A percentile compares a stretch with the other conserved stretches of the same genome.
Conservation (phyloP, 164 flowering plant genomes). For the Cinnamomum chago region DNA sequence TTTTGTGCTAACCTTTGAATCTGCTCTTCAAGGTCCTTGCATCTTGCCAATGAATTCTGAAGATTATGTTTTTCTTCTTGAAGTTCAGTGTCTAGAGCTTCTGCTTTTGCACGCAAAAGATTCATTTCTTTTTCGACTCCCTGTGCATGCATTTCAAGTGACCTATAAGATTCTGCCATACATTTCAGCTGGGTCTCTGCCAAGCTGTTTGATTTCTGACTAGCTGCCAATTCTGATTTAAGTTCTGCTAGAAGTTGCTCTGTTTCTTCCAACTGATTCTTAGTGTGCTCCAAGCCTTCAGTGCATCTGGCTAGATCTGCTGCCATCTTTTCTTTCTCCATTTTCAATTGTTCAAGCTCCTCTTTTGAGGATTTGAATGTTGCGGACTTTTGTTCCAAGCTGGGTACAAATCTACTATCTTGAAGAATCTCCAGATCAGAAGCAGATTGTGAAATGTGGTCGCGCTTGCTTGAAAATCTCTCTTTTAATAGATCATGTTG, state of each 20-base stretch:
- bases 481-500: conserved; percentile 41
- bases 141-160: conserved; percentile 69
- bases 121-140: conserved; percentile 66
- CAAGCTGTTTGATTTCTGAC: conserved; percentile 69
- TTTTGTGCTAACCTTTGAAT: conserved; percentile 58
- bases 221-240: conserved; percentile 65
- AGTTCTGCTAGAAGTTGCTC: conserved; percentile 65
- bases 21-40: conserved; percentile 36
- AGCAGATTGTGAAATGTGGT: conserved; percentile 44
- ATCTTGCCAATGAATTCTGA: conserved; percentile 51
- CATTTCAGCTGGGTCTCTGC: conserved; percentile 96
- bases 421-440: conserved; percentile 67
- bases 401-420: conserved; percentile 46
- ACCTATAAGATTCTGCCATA: conserved; percentile 93
- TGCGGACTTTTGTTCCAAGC: conserved; percentile 32
- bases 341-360: conserved; percentile 62
- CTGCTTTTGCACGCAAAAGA: conserved; percentile 44
- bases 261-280: conserved; percentile 59
- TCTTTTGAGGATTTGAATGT: conserved; percentile 45
- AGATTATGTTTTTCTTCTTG: conserved; percentile 59
- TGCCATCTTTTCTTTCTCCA: conserved; percentile 56
- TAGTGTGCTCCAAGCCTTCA: conserved; percentile 53
- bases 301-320: conserved; percentile 49
- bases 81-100: conserved; percentile 62
- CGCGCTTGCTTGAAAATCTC: conserved; percentile 43